Evolutionary conservation across 192 early-diverging fungal genomes (phyloP), one percentile per base, ranked within the genome.

Genomic region (Podila epigama): DNA sequence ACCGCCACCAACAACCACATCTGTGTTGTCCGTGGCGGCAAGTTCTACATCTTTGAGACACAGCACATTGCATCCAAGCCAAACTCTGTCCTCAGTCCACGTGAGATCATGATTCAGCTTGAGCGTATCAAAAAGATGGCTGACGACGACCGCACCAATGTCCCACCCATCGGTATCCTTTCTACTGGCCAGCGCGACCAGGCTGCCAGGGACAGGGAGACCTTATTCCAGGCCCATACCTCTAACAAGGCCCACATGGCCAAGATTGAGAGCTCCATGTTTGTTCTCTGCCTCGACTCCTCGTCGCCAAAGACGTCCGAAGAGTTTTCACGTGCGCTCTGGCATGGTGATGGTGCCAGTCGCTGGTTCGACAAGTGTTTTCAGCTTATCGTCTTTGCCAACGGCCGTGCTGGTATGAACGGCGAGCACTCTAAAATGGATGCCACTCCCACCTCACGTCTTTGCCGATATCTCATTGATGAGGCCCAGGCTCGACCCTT

Each of bases 301-400:
- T 66, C 83, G 1, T 79, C 83, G 5, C 94, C 94, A 22, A 78
- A 83, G 10, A 93, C 92, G 15, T 82, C 84, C 55, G 86, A 92
- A 27, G 91, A 94, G 72, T 85, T 92, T 25, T 85, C 88, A 53
- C 82, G 88, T 11, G 88, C 88, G 16, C 91, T 90, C 83, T 92
- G 93, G 93, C 92, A 93, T 82, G 89, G 92, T 28, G 87, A 81
- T 35, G 94, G 92, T 3, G 88, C 86, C 64, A 97, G 96, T 67
- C 85, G 95, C 9, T 97, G 95, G 95, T 94, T 92, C 63, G 95
- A 97, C 79, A 97, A 95, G 73, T 84, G 82, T 27, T 72, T 92
- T 51, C 87, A 81, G 18, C 64, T 94, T 27, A 79, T 87, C 28
- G 82, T 95, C 51, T 90, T 91, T 63, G 87, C 88, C 66, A 94